A percentile compares a stretch with the other conserved stretches of the same genome.
phyloP scores from a whole-genome alignment of 495 filamentous ascomycete species.

The Xanthoparmelia taractica region DNA sequence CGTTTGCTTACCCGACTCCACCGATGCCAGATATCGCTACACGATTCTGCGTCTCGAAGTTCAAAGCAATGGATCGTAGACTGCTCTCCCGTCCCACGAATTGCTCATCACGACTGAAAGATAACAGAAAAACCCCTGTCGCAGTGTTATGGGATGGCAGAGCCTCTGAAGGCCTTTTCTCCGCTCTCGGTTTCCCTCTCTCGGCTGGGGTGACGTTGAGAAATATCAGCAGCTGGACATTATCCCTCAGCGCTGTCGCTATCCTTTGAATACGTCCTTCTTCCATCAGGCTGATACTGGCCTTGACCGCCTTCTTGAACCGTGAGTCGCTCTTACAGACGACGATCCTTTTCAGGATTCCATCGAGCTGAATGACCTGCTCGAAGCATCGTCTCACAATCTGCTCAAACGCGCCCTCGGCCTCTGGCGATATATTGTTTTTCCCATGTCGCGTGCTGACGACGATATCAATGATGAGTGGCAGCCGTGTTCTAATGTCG shows the following conservation, averaged over 20 bases:
- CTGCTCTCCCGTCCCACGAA: slow-evolving; percentile 37
- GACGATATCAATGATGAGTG: slow-evolving; percentile 27
- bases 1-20: slow-evolving; percentile 40
- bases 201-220: slow-evolving; percentile 15
- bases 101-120: slow-evolving; percentile 34
- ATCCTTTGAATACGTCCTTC: slow-evolving; percentile 30
- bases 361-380: slow-evolving; percentile 23
- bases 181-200: not conserved
- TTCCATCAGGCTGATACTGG: slow-evolving; percentile 23
- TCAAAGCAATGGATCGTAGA: slow-evolving; percentile 30
- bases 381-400: slow-evolving; percentile 25
- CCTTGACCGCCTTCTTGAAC: slow-evolving; percentile 24
- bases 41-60: slow-evolving; percentile 23
- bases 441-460: slow-evolving; percentile 23
- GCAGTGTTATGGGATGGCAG: slow-evolving; percentile 9
- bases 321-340: slow-evolving; percentile 18
- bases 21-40: slow-evolving; percentile 39
- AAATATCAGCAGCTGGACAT: slow-evolving; percentile 26
- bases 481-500: slow-evolving; percentile 30
- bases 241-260: slow-evolving; percentile 18
- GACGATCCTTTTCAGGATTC: slow-evolving; percentile 22
- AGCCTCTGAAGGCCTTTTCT: not conserved
- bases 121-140: slow-evolving; percentile 21
- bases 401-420: slow-evolving; percentile 23
- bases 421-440: slow-evolving; percentile 16